Evolutionary conservation across 176 grass and related monocot genomes (phyloP), one percentile per base, ranked within the genome.

Genomic region (Cenchrus fungigraminus): DNA sequence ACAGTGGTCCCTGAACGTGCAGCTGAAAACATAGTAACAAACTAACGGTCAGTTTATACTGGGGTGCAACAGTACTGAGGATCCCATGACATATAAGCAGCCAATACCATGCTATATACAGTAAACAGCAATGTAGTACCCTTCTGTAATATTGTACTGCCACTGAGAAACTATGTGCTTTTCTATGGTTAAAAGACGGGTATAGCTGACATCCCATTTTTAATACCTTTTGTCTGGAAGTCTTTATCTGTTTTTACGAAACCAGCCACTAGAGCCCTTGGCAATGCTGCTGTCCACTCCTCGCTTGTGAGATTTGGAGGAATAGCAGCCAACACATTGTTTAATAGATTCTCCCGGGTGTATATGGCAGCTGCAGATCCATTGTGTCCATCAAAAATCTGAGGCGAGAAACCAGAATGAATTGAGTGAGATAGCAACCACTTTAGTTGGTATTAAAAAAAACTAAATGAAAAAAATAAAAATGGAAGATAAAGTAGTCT

Each of bases 181-280:
- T 77, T 50, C 11, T 0, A 75, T 52, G 76, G 68, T 29, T 29
- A 42, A 53, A 80, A 75, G 61, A 75, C 17, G 68, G 58, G 52
- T 45, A 22, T 15, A 85, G 32, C 53, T 70, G 53, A 32, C 34
- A 78, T 78, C 37, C 11, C 66, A 74, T 65, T 79, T 60, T 78
- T 37, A 73, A 70, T 90, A 93, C 96, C 87, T 95, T 87, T 82
- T 85, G 86, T 80, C 67, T 94, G 88, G 78, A 98, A 98, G 45
- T 94, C 91, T 77, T 94, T 95, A 76, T 98, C 96, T 61, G 96
- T 98, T 78, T 98, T 98, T 60, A 98, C 96, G 84, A 98, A 98
- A 66, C 96, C 91, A 56, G 96, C 96, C 66, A 98, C 96, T 57
- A 98, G 74, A 67, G 96, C 96, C 76, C 96, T 91, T 83, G 93